Evolutionary conservation across 352 stramenopile species (phyloP).

Genomic region (Peronospora destructor): DNA sequence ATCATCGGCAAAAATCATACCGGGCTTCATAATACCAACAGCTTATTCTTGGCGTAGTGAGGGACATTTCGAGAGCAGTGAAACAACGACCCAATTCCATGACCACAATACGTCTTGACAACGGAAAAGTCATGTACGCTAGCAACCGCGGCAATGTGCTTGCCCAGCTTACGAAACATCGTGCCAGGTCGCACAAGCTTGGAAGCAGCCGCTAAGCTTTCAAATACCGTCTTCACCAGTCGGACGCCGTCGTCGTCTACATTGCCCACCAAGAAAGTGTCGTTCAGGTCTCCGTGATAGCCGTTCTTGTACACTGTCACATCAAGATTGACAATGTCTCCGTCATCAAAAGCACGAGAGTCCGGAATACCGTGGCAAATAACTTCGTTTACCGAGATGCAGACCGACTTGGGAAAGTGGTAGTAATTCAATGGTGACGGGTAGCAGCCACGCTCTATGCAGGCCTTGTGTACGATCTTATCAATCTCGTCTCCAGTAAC

Average conservation of each 20-base stretch:
- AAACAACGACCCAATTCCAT: conserved; percentile 89
- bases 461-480: conserved; percentile 90
- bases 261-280: conserved; percentile 96
- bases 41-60: conserved; percentile 99
- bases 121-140: conserved; percentile 87
- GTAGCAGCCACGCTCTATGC: conserved; percentile 90
- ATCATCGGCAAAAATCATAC: conserved; percentile 99
- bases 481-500: conserved; percentile 97
- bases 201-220: conserved; percentile 85
- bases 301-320: conserved; percentile 96
- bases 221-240: conserved; percentile 93
- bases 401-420: conserved; percentile 94
- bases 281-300: conserved; percentile 97
- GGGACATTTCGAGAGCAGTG: conserved; percentile 87
- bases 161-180: conserved; percentile 94
- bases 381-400: conserved; percentile 91
- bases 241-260: conserved; percentile 88
- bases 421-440: conserved; percentile 97
- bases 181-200: conserved; percentile 91
- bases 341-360: conserved; percentile 89
- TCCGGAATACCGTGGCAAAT: conserved; percentile 98
- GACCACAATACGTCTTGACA: conserved; percentile 96
- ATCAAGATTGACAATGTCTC: conserved; percentile 99
- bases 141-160: conserved; percentile 88
- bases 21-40: conserved; percentile 93